Conservation (phyloP, 257 asterid genomes). For the Mitragyna speciosa region DNA sequence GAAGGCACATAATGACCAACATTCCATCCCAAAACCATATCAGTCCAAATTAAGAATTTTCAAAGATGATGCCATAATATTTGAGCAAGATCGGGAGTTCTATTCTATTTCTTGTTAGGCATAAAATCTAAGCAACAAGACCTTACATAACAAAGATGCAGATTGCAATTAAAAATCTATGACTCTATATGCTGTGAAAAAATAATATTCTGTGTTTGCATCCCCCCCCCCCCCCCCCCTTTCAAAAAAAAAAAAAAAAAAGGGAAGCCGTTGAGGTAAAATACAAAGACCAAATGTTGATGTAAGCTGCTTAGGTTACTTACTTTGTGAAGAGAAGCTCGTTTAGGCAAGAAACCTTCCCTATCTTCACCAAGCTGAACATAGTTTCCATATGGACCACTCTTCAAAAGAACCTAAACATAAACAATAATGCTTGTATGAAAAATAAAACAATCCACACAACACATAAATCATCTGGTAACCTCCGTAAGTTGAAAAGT, state of each 20-base stretch:
- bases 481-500: not conserved
- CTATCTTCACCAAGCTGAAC: conserved; percentile 96
- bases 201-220: not conserved
- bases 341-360: conserved; percentile 72
- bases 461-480: not conserved
- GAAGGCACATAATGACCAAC: not conserved
- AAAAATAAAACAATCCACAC: conserved; percentile 16
- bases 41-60: not conserved
- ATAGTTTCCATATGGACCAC: conserved; percentile 84
- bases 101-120: not conserved
- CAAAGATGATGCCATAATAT: not conserved
- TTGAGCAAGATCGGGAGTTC: not conserved
- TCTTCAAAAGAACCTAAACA: conserved; percentile 71
- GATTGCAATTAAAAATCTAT: not conserved
- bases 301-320: conserved; percentile 9
- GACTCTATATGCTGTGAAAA: not conserved
- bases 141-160: too few relatives aligned
- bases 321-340: conserved; percentile 70
- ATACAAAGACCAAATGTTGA: not conserved
- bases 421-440: conserved; percentile 5
- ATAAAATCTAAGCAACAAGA: too few relatives aligned
- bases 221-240: too few relatives aligned
- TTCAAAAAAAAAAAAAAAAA: too few relatives aligned
- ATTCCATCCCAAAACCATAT: not conserved
- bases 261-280: too few relatives aligned